Evolutionary conservation across 257 asterid species (phyloP).

Genomic region (Solanum gracilifrons): DNA sequence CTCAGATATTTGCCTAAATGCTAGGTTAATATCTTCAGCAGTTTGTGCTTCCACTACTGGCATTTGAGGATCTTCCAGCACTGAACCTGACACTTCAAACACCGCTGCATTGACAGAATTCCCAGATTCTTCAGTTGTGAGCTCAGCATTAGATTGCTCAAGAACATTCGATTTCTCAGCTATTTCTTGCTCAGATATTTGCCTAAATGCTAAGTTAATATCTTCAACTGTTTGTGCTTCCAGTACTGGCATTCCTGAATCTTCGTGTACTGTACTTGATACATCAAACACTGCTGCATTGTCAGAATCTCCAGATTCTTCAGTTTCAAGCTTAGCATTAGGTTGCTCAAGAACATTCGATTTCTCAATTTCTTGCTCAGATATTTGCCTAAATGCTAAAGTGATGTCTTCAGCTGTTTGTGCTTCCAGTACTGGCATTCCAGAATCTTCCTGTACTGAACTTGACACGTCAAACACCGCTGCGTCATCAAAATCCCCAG

Average conservation of each 20-base stretch:
- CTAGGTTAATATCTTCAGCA: constrained; percentile 12
- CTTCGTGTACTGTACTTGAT: neutral
- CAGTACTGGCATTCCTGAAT: constrained; percentile 8
- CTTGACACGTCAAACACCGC: neutral
- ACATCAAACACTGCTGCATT: neutral
- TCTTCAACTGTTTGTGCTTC: constrained; percentile 23
- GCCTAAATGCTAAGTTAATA: neutral
- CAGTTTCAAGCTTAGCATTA: neutral
- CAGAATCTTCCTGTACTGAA: neutral
- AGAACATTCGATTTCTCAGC: neutral
- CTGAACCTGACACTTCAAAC: neutral
- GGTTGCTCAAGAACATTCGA: neutral
- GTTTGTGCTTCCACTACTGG: constrained; percentile 21
- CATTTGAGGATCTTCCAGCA: neutral
- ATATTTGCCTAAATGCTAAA: neutral
- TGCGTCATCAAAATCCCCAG: neutral
- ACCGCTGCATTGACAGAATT: neutral
- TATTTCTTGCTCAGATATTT: neutral
- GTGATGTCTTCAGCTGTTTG: constrained; percentile 11
- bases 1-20: constrained; percentile 12
- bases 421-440: constrained; percentile 23
- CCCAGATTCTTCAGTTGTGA: neutral
- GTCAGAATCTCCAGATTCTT: neutral
- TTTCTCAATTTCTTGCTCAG: neutral
- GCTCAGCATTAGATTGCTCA: neutral